Conservation (phyloP, 2,329 filamentous ascomycete genomes). For the Colletotrichum navitas region DNA sequence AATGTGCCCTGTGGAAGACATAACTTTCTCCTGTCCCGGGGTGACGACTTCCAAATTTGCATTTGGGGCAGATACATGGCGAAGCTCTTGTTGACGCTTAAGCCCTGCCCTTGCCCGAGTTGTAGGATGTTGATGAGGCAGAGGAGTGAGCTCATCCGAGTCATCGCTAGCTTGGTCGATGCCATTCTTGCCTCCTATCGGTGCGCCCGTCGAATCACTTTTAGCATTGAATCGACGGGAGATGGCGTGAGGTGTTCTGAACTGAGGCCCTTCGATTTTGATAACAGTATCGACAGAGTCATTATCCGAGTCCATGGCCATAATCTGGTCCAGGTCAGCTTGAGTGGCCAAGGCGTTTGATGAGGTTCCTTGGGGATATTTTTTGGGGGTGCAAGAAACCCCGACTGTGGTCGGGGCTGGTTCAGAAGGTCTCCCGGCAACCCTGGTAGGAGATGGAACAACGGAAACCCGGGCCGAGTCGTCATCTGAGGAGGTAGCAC, state of each 20-base stretch:
- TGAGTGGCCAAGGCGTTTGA: not conserved
- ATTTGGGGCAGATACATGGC: slow-evolving; percentile 19
- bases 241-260: slow-evolving; percentile 18
- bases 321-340: not conserved
- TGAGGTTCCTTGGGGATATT: rapidly evolving
- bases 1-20: not conserved
- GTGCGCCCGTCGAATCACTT: slow-evolving; percentile 29
- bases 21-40: not conserved
- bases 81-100: slow-evolving; percentile 19
- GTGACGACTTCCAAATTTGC: slow-evolving; percentile 4
- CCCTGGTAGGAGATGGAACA: not conserved
- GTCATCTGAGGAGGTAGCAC: slow-evolving; percentile 23
- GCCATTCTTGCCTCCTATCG: not conserved
- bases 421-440: not conserved
- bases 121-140: not conserved
- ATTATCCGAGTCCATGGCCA: slow-evolving; percentile 16
- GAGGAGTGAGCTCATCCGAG: slow-evolving; percentile 1
- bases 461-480: not conserved
- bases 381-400: not conserved
- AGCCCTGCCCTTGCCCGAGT: not conserved
- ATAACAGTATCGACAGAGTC: slow-evolving; percentile 31
- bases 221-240: slow-evolving; percentile 32
- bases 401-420: not conserved
- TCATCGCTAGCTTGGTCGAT: not conserved
- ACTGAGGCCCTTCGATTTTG: slow-evolving; percentile 24